Evolutionary conservation across 495 filamentous ascomycete genomes (phyloP).

Genomic region (Tuber borchii): DNA sequence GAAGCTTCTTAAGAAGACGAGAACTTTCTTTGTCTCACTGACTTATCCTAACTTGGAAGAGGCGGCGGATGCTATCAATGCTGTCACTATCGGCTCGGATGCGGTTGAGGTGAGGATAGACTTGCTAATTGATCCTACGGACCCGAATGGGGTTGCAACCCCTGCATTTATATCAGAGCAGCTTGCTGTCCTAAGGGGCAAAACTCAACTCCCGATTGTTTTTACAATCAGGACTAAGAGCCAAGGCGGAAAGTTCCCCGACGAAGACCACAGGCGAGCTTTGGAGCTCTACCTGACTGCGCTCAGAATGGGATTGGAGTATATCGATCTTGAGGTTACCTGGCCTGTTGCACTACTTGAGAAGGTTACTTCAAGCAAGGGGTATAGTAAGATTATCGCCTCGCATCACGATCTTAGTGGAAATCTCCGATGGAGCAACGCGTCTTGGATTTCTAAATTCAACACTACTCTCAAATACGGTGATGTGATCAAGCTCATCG

Average conservation of each 20-base stretch:
- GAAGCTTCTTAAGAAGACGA: conserved; percentile 60
- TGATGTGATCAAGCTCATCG: conserved; percentile 91
- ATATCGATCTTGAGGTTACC: conserved; percentile 86
- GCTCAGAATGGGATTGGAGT: conserved; percentile 77
- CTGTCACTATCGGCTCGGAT: conserved; percentile 76
- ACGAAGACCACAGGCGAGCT: conserved; percentile 62
- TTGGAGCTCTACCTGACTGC: conserved; percentile 69
- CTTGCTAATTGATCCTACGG: conserved; percentile 67
- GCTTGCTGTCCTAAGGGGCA: conserved; percentile 68
- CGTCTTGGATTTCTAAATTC: conserved; percentile 79
- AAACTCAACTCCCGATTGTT: conserved; percentile 75
- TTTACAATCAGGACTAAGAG: conserved; percentile 82
- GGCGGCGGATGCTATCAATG: conserved; percentile 55
- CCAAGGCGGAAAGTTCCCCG: conserved; percentile 85
- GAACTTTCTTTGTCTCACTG: conserved; percentile 87
- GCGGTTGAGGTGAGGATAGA: conserved; percentile 94
- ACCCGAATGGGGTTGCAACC: conserved; percentile 54
- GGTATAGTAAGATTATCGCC: conserved; percentile 75
- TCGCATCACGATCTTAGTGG: conserved; percentile 87
- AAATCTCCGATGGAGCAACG: conserved; percentile 76
- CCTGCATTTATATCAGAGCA: conserved; percentile 74
- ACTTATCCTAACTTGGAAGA: conserved; percentile 68
- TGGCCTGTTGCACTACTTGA: conserved; percentile 68
- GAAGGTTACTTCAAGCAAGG: conserved; percentile 60
- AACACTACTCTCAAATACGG: conserved; percentile 80